Conservation (phyloP, 78 protist genomes). For the Protostelium mycophagum region DNA sequence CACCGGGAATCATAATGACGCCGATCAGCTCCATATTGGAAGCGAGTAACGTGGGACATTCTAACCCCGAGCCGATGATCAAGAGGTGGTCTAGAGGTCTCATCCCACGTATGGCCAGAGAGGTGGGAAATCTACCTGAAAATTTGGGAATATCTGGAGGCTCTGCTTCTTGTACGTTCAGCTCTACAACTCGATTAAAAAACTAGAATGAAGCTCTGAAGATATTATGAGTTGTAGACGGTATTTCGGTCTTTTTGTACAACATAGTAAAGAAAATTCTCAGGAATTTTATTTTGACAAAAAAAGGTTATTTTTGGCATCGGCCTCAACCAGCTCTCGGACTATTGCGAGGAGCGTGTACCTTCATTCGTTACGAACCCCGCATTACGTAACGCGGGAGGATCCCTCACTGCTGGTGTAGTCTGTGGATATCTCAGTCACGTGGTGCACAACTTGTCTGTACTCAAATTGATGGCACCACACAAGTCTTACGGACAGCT, state of each 20-base stretch:
- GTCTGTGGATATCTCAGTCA: slow-evolving; percentile 55
- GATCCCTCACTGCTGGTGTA: slow-evolving; percentile 31
- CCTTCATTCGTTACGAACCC: not conserved
- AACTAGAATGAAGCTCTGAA: not conserved
- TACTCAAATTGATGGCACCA: slow-evolving; percentile 54
- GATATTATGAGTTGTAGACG: too few relatives aligned
- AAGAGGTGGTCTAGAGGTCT: slow-evolving; percentile 36
- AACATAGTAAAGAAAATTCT: too few relatives aligned
- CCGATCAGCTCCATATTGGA: slow-evolving; percentile 41
- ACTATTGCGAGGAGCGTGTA: slow-evolving; percentile 34
- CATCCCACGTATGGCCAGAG: slow-evolving; percentile 15
- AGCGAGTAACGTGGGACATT: slow-evolving; percentile 43
- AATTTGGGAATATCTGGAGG: too few relatives aligned
- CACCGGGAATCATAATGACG: slow-evolving; percentile 49
- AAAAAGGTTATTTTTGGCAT: slow-evolving; percentile 36
- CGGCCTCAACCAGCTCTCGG: slow-evolving; percentile 46
- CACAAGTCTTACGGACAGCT: slow-evolving; percentile 6
- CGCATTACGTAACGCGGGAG: slow-evolving; percentile 9
- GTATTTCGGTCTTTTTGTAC: too few relatives aligned
- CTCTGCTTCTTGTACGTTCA: too few relatives aligned
- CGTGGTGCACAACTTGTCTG: slow-evolving; percentile 62
- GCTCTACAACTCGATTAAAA: not conserved
- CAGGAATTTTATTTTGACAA: too few relatives aligned
- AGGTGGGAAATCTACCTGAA: slow-evolving; percentile 3
- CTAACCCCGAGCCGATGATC: slow-evolving; percentile 37